A percentile compares a stretch with the other conserved stretches of the same genome.
phyloP scores from a whole-genome alignment of 2,329 filamentous ascomycete species.

The Graphiopsis chlorocephala region DNA sequence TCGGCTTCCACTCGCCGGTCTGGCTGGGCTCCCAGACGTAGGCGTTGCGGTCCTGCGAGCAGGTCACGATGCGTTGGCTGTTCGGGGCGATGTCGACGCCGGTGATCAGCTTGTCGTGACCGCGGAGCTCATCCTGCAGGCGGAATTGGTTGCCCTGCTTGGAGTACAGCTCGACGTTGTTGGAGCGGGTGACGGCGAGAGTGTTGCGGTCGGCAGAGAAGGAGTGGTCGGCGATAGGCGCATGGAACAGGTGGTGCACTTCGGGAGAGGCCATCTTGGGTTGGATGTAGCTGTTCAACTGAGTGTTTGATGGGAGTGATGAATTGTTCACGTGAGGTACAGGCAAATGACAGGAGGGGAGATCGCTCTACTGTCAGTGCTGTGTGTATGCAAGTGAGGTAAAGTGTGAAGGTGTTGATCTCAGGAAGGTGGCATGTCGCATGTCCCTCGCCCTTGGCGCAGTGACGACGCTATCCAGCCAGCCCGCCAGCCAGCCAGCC shows the following conservation, averaged over 20 bases:
- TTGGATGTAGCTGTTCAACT: background rate
- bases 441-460: background rate
- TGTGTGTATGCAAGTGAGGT: background rate
- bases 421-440: background rate
- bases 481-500: conserved; percentile 13
- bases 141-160: conserved; percentile 71
- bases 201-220: conserved; percentile 90
- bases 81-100: conserved; percentile 91
- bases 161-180: conserved; percentile 82
- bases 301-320: background rate
- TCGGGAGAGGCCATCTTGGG: conserved; percentile 75
- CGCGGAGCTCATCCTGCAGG: conserved; percentile 88
- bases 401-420: background rate
- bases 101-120: conserved; percentile 95
- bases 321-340: background rate
- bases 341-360: conserved; percentile 64
- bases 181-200: conserved; percentile 87
- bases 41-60: conserved; percentile 96
- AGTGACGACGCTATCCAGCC: background rate
- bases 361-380: conserved; percentile 85
- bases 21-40: conserved; percentile 93
- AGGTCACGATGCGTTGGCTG: conserved; percentile 92
- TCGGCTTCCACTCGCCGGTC: conserved; percentile 91
- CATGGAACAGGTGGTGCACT: conserved; percentile 95
- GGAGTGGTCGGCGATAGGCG: conserved; percentile 94